phyloP scores from a whole-genome alignment of 805 yeast genomes.

The Ogataea nonfermentans region DNA sequence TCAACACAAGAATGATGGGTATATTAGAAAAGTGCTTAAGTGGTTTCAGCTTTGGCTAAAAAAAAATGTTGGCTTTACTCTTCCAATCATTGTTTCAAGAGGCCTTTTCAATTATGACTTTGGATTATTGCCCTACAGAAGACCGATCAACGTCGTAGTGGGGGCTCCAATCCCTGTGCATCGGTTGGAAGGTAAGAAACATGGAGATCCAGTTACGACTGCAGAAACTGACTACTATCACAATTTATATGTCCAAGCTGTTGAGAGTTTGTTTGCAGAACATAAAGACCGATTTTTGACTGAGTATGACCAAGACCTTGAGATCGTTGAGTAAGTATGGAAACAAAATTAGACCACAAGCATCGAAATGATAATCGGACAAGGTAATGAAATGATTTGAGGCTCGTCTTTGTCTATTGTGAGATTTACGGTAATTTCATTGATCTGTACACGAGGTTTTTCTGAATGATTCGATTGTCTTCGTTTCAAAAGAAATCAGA shows the following conservation, averaged over 20 bases:
- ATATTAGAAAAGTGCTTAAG: conserved; percentile 40
- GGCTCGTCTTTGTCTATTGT: too few species aligned
- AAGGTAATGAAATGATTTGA: too few species aligned
- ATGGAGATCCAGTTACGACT: conserved; percentile 33
- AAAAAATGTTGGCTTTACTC: conserved; percentile 69
- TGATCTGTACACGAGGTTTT: too few species aligned
- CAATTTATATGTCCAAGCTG: conserved; percentile 59
- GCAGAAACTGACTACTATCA: conserved; percentile 70
- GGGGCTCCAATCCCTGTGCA: conserved; percentile 57
- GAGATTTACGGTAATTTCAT: too few species aligned
- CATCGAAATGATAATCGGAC: too few species aligned
- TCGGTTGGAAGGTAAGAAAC: conserved; percentile 23
- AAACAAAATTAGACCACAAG: too few species aligned
- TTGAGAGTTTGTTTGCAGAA: conserved; percentile 61
- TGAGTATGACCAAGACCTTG: conserved; percentile 46
- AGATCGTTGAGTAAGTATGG: conserved; percentile 39
- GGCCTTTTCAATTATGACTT: conserved; percentile 91
- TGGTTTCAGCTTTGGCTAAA: conserved; percentile 73
- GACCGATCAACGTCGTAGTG: conserved; percentile 72
- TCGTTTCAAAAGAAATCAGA: too few species aligned
- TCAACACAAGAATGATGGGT: conserved; percentile 20
- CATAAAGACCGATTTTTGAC: conserved; percentile 54
- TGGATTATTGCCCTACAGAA: conserved; percentile 84
- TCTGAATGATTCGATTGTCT: too few species aligned
- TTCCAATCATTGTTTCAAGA: conserved; percentile 89